Conservation (phyloP, 1,284 basidiomycete genomes). For the Cystobasidium sp. region DNA sequence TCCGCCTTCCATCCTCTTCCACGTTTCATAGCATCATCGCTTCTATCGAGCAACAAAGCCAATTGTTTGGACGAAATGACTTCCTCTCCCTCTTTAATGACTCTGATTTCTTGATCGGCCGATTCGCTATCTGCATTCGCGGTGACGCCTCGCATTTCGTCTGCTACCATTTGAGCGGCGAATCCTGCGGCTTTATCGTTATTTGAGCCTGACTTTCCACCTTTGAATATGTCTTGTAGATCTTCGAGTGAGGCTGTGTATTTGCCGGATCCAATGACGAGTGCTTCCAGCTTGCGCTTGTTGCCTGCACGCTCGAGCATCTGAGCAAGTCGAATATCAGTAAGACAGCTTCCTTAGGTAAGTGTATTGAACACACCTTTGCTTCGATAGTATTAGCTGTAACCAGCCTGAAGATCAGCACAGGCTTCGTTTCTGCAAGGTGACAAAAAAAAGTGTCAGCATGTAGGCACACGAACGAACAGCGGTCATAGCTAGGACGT, state of each 20-base stretch:
- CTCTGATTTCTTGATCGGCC: conserved; percentile 75
- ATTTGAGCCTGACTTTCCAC: conserved; percentile 64
- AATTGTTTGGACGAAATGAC: conserved; percentile 64
- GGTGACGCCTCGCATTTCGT: conserved; percentile 35
- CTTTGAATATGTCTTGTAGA: conserved; percentile 63
- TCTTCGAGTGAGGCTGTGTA: conserved; percentile 52
- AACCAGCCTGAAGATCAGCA: conserved; percentile 94
- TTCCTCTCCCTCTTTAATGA: conserved; percentile 75
- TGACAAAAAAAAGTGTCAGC: not conserved
- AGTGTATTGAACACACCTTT: too few species aligned
- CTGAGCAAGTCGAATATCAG: too few species aligned
- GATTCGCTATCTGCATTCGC: conserved; percentile 63
- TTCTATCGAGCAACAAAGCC: conserved; percentile 42
- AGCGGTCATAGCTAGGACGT: not conserved
- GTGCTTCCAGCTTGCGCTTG: conserved; percentile 85
- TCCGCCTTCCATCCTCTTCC: conserved; percentile 43
- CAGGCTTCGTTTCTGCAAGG: conserved; percentile 79
- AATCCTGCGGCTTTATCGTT: conserved; percentile 72
- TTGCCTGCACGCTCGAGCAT: conserved; percentile 87
- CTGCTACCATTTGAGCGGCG: conserved; percentile 73
- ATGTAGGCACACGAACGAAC: conserved; percentile 58
- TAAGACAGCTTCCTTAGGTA: too few species aligned
- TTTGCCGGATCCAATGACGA: conserved; percentile 88
- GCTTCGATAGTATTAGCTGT: conserved; percentile 98
- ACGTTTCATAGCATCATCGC: conserved; percentile 44